Percentiles rank a stretch among this genome's conserved stretches.
phyloP scores from a whole-genome alignment of 2,329 filamentous ascomycete genomes.

The Paraphoma chrysanthemicola region DNA sequence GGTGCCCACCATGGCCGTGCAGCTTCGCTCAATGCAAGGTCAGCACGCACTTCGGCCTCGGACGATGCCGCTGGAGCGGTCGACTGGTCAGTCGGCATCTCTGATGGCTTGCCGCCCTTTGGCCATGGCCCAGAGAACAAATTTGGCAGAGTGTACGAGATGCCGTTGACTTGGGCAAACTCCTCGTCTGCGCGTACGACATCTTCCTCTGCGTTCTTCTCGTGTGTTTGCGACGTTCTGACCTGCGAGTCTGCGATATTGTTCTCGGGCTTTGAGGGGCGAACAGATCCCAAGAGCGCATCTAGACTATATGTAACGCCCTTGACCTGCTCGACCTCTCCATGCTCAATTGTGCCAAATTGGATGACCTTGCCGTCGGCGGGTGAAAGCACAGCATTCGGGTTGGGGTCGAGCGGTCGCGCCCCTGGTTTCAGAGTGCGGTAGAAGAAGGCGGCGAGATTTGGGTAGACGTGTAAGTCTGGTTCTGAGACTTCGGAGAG shows the following conservation, averaged over 20 bases:
- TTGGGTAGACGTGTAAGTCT: slow-evolving; percentile 88
- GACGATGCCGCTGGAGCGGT: slow-evolving; percentile 71
- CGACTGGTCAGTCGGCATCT: slow-evolving; percentile 75
- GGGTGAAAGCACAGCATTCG: slow-evolving; percentile 82
- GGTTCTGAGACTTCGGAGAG: slow-evolving; percentile 86
- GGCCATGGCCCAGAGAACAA: slow-evolving; percentile 75
- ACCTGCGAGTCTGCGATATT: slow-evolving; percentile 29
- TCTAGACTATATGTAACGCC: slow-evolving; percentile 98
- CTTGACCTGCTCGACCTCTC: slow-evolving; percentile 98
- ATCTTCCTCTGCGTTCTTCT: slow-evolving; percentile 60
- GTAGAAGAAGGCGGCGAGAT: slow-evolving; percentile 97
- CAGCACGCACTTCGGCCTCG: slow-evolving; percentile 82
- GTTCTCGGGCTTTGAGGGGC: slow-evolving; percentile 54
- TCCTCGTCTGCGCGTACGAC: slow-evolving; percentile 83
- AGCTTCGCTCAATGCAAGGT: slow-evolving; percentile 74
- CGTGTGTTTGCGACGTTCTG: slow-evolving; percentile 33
- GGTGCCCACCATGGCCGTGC: slow-evolving; percentile 61
- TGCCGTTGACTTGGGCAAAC: slow-evolving; percentile 92
- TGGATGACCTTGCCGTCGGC: slow-evolving; percentile 91
- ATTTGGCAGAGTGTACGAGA: slow-evolving; percentile 89
- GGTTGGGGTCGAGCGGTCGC: slow-evolving; percentile 82
- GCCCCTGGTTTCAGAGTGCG: slow-evolving; percentile 88
- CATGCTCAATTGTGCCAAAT: slow-evolving; percentile 88
- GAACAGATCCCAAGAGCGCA: slow-evolving; percentile 74
- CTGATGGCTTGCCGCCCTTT: slow-evolving; percentile 53